phyloP scores from a whole-genome alignment of 768 basidiomycete genomes.

The Rhizopogon roseolus region DNA sequence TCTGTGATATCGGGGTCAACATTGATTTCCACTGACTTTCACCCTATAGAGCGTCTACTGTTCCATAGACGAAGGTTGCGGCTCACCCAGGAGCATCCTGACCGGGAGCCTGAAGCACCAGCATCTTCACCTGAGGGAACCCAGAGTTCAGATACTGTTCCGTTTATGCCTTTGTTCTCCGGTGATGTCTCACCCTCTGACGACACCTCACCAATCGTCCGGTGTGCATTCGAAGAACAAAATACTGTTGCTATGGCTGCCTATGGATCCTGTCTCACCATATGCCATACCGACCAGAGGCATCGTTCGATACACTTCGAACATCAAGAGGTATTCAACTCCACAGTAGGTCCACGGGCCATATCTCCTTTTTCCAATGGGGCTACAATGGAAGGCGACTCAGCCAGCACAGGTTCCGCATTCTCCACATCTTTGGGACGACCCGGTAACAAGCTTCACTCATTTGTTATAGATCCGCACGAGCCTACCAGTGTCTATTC shows the following conservation, averaged over 20 bases:
- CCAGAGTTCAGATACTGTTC: slow-evolving; percentile 7
- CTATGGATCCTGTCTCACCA: background rate
- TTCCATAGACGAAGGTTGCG: slow-evolving; percentile 19
- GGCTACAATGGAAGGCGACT: slow-evolving; percentile 5
- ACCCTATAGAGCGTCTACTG: slow-evolving; percentile 15
- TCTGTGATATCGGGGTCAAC: slow-evolving; percentile 13
- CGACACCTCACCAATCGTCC: slow-evolving; percentile 6
- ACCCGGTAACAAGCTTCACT: slow-evolving; percentile 25
- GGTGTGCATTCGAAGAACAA: background rate
- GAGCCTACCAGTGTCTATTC: slow-evolving; percentile 10
- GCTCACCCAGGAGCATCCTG: slow-evolving; percentile 7
- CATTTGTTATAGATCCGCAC: slow-evolving; percentile 15
- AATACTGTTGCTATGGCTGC: too few species aligned
- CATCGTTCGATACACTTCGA: slow-evolving; percentile 3
- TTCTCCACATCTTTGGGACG: slow-evolving; percentile 28
- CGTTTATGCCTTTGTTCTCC: slow-evolving; percentile 4
- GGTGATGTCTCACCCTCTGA: background rate
- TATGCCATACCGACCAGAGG: background rate
- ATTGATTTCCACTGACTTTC: background rate
- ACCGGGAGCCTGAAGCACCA: background rate
- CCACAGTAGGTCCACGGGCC: slow-evolving; percentile 6
- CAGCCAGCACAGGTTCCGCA: slow-evolving; percentile 11
- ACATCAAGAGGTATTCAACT: slow-evolving; percentile 1
- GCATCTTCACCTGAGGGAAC: background rate
- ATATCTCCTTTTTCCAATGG: background rate